Evolutionary conservation across 2,329 filamentous ascomycete genomes (phyloP), one percentile per base, ranked within the genome.

Genomic region (Trichophyton mentagrophytes): DNA sequence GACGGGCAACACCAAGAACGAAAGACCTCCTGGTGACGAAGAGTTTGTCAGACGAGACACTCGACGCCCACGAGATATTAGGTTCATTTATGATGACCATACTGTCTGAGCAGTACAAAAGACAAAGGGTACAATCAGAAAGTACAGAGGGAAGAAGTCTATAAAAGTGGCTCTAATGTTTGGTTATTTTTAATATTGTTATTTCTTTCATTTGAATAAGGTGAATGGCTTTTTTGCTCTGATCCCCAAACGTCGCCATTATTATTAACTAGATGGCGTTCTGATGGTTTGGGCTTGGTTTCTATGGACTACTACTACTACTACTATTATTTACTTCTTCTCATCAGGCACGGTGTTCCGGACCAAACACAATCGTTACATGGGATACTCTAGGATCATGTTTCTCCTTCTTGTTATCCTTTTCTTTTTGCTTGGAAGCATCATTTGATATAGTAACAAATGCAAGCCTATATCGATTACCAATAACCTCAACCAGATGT

Each of bases 71-170:
- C 82, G 87, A 67, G 91, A 99, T 73, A 95, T 99, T 64, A 85
- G 88, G 67, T 99, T 97, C 71, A 84, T 90, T 66, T 99, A 96
- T 71, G 90, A 99, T 71, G 93, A 99, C 72, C 88, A 90, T 17
- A 59, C 57, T 1, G 57, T 59, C 17, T 59, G 25, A 59, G 15
- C 15, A 20, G 3, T 38, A 8, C 17, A 58, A 17, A 44, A 6
- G 2, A 15, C 8, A 58, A 17, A 44, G 7, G 5, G 11, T 15
- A 13, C 15, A 44, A 44, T n/a, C 15, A 44, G n/a, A 42, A 42
- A 44, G n/a, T n/a, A 17, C 15, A 7, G n/a, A 44, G n/a, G 17
- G 13, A 17, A n/a, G n/a, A 15, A 7, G n/a, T 44, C n/a, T 20
- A 7, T 36, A 38, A 38, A 38, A 13, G 33, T 38, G 33, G 11